Conservation (phyloP, 2,329 filamentous ascomycete genomes). For the Trichophyton mentagrophytes region DNA sequence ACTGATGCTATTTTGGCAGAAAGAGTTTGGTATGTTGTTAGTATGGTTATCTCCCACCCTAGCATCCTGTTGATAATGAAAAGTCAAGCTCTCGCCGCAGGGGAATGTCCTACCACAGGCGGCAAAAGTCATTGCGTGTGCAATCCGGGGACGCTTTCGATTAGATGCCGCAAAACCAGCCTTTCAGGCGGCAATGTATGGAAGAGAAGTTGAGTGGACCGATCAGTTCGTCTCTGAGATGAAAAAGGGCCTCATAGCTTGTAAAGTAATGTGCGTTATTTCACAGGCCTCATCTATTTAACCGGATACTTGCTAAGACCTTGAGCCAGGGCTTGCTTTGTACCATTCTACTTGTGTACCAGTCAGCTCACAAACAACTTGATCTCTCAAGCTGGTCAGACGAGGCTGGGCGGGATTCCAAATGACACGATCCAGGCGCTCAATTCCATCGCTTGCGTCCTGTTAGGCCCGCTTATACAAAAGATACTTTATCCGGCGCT, state of each 20-base stretch:
- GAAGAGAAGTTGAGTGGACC: constrained; percentile 19
- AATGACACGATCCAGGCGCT: constrained; percentile 51
- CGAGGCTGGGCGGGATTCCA: constrained; percentile 39
- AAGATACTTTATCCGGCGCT: constrained; percentile 45
- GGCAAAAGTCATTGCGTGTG: constrained; percentile 6
- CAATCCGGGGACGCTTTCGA: constrained; percentile 6
- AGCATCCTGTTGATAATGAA: background rate
- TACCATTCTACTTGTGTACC: constrained; percentile 20
- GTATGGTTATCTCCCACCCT: background rate
- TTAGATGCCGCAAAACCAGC: constrained; percentile 11
- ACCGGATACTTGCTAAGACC: background rate
- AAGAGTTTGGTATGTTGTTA: constrained; percentile 6
- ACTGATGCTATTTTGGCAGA: constrained; percentile 7
- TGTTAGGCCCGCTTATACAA: constrained; percentile 41
- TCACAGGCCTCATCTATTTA: background rate
- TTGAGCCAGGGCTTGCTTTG: constrained; percentile 11
- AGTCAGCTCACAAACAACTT: constrained; percentile 29
- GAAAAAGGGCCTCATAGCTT: constrained; percentile 9
- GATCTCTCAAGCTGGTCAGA: constrained; percentile 41
- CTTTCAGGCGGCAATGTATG: constrained; percentile 54
- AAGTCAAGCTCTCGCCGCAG: constrained; percentile 7
- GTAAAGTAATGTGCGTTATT: constrained; percentile 10
- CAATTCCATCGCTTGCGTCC: constrained; percentile 47
- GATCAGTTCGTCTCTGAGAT: constrained; percentile 11
- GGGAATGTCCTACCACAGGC: constrained; percentile 10